Evolutionary conservation across 805 yeast genomes (phyloP), one percentile per base, ranked within the genome.

Genomic region (Teunomyces funiuensis): DNA sequence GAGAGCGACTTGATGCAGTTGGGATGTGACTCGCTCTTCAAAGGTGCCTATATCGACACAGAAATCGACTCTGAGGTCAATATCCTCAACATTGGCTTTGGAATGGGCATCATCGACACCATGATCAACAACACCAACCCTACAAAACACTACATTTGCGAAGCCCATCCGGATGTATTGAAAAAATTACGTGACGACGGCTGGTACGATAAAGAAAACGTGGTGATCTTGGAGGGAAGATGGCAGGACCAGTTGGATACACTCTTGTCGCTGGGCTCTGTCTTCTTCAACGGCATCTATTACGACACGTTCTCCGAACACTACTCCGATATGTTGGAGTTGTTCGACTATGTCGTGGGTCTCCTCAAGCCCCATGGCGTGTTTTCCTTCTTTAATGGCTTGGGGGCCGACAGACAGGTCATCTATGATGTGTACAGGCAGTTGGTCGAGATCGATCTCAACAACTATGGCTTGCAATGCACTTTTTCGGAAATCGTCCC

Each of bases 241-340:
- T 90, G 98, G 97, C 96, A 91, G 61, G 93, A 85, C 28, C 76
- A 81, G 5, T 59, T 90, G 28, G 85, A 88, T 26, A 68, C 70
- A 19, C 67, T 91, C 25, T 60, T 90, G 19, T 78, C 77, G 39
- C 54, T 75, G 29, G 73, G 74, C 2, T 85, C 85, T 18, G 80
- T 85, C 1, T 85, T 81, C 53, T 86, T 90, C 61, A 88, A 89
- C 57, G 97, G 97, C 3, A 85, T 91, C 26, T 90, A 90, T 63
- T 90, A 86, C 58, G 98, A 90, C 60, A 91, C 98, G 0, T 90
- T 85, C 60, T 85, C 95, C 48, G 98, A 90, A 58, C 95, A 88
- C 58, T 90, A 91, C 61, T 73, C 73, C 46, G 97, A 90, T 58
- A 85, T 90, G 93, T 69, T 88, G 36, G 91, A 87, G 38, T 69